Base-by-base conservation (phyloP, 768 basidiomycete genomes). In the Phylloporus arenicola region DNA sequence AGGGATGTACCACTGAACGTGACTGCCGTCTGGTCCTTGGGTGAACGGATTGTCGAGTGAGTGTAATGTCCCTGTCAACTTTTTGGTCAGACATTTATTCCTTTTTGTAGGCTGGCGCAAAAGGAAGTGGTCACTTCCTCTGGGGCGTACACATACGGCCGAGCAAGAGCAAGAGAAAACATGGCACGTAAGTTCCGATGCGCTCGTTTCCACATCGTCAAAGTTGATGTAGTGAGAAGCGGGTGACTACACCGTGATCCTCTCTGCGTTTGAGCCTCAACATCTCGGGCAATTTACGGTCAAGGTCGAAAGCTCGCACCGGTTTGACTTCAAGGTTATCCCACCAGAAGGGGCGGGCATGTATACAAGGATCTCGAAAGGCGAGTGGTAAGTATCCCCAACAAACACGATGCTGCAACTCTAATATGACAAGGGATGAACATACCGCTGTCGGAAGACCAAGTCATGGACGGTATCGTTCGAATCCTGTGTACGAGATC, bases 281-380 rank as follows among this genome's bases (percentile, higher is more conserved):
- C 79, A 87, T 50, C 72, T 75, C 4, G 90, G 89, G 3, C 55
- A 75, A 9, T 95, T 83, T 67, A 75, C 72, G 1, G 65, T 96
- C 22, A 74, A 73, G 20, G 68, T 91, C 3, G 80, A 87, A 44
- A 80, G 85, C 49, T 78, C 82, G 1, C 63, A 65, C 50, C 75
- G 79, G 1, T 75, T 93, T 45, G 80, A 83, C 16, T 53, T 96
- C 20, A 71, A 70, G 43, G 57, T 80, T 0, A 85, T 96, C 20
- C 81, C 84, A 0, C 80, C 84, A 50, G 95, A 98, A 70, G 93
- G 92, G 0, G 90, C 92, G 0, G 94, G 93, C 0, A 90, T 96
- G 92, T 95, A 86, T 63, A 70, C 68, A 19, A 85, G 88, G 57
- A 62, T 74, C 0, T 57, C 86, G 2, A 76, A 71, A n/a, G 92